Percentiles rank a stretch among this genome's conserved stretches.
Conservation (phyloP, 345 rosid species). For the Arabidopsis arenosa region DNA sequence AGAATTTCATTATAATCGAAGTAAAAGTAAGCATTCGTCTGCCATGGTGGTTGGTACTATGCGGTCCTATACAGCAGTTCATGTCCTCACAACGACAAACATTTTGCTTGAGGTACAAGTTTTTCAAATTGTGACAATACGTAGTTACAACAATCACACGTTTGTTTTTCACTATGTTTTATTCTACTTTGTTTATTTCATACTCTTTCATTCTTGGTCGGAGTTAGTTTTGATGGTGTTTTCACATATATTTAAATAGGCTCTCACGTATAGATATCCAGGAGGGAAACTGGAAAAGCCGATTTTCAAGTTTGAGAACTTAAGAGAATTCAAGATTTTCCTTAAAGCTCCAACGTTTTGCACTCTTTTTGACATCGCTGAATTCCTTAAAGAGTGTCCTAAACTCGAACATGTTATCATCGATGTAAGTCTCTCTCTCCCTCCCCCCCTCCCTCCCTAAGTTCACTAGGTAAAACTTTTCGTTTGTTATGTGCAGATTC, state of each 20-base stretch:
- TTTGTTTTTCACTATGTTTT: background rate
- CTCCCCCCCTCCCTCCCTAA: background rate
- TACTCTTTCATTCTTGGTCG: background rate
- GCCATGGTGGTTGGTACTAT: background rate
- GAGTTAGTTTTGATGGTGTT: conserved; percentile 1
- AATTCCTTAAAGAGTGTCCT: conserved; percentile 22
- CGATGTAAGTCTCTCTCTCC: conserved; percentile 9
- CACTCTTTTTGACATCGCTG: conserved; percentile 17
- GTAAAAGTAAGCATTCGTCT: background rate
- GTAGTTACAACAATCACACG: background rate
- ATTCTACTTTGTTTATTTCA: background rate
- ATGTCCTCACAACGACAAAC: conserved; percentile 16
- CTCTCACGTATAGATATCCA: background rate
- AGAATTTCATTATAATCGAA: background rate
- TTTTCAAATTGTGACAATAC: too few relatives aligned
- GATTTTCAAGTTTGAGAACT: background rate
- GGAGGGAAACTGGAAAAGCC: background rate
- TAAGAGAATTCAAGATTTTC: background rate
- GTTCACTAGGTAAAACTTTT: background rate
- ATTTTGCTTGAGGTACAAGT: conserved; percentile 35
- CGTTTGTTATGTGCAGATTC: conserved; percentile 24
- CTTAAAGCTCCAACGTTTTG: conserved; percentile 28
- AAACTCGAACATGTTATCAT: conserved; percentile 20
- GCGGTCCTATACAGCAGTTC: background rate
- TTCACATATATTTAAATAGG: background rate